Conservation (phyloP, 371 early-diverging fungal genomes). For the Batrachochytrium dendrobatidis region DNA sequence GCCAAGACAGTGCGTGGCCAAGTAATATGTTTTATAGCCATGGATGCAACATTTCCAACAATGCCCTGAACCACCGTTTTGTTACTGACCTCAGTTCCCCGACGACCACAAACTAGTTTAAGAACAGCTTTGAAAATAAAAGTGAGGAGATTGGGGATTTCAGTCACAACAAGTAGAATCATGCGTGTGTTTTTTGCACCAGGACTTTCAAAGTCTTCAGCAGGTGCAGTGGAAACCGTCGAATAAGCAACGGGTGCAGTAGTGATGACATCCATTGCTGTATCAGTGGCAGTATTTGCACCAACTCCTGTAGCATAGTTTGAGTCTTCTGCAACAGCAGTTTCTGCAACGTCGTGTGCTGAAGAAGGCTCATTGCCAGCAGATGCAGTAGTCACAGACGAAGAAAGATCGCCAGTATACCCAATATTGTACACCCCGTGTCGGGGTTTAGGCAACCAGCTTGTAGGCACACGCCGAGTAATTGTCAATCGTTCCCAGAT, state of each 20-base stretch:
- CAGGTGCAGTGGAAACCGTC: constrained; percentile 16
- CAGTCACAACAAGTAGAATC: constrained; percentile 56
- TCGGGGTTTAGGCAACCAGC: no score
- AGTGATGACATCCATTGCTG: constrained; percentile 18
- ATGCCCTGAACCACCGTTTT: constrained; percentile 43
- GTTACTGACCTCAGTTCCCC: constrained; percentile 44
- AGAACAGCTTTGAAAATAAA: constrained; percentile 62
- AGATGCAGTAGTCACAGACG: no score
- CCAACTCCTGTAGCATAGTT: no score
- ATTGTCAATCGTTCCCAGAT: constrained; percentile 60
- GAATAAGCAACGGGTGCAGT: constrained; percentile 17
- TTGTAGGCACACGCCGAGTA: constrained; percentile 53
- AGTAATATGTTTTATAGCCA: no score
- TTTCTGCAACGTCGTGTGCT: no score
- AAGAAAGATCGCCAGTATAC: no score
- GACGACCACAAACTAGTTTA: constrained; percentile 58
- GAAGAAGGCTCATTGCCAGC: no score
- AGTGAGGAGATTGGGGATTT: constrained; percentile 57
- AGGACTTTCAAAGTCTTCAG: constrained; percentile 46
- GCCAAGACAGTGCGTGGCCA: no score
- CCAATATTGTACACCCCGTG: no score
- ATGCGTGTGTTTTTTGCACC: constrained; percentile 60
- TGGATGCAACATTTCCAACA: constrained; percentile 26
- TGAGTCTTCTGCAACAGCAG: no score
- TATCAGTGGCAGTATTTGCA: no score